phyloP scores from a whole-genome alignment of 345 rosid genomes.

The Lepidium aucheri region DNA sequence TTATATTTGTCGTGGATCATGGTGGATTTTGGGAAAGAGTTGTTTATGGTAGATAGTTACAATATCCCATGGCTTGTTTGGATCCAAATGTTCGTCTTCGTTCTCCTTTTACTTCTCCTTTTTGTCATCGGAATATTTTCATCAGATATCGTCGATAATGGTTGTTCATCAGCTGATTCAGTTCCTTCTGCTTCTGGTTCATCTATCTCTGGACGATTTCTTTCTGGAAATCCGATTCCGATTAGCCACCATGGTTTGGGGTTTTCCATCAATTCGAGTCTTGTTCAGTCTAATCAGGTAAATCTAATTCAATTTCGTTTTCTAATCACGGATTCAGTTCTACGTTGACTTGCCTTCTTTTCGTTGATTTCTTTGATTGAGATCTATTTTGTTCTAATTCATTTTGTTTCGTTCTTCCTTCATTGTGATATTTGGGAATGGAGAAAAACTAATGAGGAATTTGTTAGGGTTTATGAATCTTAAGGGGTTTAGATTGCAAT shows the following conservation, averaged over 20 bases:
- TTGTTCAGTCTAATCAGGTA: constrained; percentile 24
- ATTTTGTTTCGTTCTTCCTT: too few species aligned
- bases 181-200: constrained; percentile 17
- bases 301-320: background rate
- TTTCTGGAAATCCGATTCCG: constrained; percentile 13
- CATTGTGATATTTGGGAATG: background rate
- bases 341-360: constrained; percentile 6
- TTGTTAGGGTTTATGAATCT: background rate
- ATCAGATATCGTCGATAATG: constrained; percentile 20
- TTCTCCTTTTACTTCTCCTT: constrained; percentile 65
- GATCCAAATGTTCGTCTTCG: constrained; percentile 61
- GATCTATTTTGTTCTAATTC: background rate
- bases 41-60: constrained; percentile 37
- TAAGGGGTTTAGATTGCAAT: constrained; percentile 11
- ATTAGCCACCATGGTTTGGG: constrained; percentile 19
- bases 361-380: background rate
- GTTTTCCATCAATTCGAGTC: constrained; percentile 19
- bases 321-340: background rate
- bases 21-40: constrained; percentile 49
- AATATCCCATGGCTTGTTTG: constrained; percentile 72
- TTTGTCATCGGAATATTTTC: constrained; percentile 32
- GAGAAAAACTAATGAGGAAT: background rate
- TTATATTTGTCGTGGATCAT: background rate
- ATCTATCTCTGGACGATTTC: constrained; percentile 7
- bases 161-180: constrained; percentile 20